These are phyloP conservation scores for Backusella tuberculispora DNA, from an alignment of 192 early-diverging fungal species.

Conservation along the genomic window DNA sequence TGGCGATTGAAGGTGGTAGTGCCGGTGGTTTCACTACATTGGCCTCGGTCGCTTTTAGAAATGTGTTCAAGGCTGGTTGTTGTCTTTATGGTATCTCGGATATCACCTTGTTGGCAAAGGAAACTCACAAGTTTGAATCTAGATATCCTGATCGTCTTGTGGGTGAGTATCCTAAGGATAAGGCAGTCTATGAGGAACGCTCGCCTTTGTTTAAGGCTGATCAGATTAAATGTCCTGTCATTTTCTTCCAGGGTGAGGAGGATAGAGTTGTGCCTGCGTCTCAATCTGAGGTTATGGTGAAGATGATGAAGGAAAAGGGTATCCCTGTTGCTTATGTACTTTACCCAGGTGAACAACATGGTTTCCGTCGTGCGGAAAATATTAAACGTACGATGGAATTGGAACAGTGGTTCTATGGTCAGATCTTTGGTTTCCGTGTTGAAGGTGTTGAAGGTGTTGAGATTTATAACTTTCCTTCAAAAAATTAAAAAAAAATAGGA, in stretches of 20 bases:
- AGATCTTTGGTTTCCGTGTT: constrained; percentile 67
- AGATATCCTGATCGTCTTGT: constrained; percentile 64
- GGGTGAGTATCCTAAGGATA: constrained; percentile 60
- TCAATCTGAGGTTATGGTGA: constrained; percentile 76
- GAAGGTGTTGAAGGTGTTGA: constrained; percentile 44
- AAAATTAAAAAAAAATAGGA: not conserved
- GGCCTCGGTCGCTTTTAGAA: constrained; percentile 67
- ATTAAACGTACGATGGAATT: constrained; percentile 64
- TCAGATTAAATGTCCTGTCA: constrained; percentile 61
- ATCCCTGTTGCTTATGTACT: constrained; percentile 61
- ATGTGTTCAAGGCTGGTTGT: constrained; percentile 75
- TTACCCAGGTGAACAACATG: constrained; percentile 72
- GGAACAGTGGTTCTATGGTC: constrained; percentile 71
- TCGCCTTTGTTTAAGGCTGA: constrained; percentile 68
- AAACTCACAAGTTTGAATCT: constrained; percentile 86
- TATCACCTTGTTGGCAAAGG: constrained; percentile 63
- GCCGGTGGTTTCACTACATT: constrained; percentile 74
- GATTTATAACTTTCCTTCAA: constrained; percentile 33
- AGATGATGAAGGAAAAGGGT: constrained; percentile 64
- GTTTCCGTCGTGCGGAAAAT: constrained; percentile 69
- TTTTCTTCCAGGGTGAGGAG: constrained; percentile 75
- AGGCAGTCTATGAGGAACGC: constrained; percentile 59
- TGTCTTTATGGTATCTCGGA: constrained; percentile 76
- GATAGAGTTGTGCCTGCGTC: constrained; percentile 80
- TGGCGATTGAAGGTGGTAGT: constrained; percentile 70